Percentiles rank a stretch among this genome's conserved stretches.
These are phyloP conservation scores for Colletotrichum lupini DNA, from an alignment of 2,329 filamentous ascomycete species.

Conservation along the genomic window DNA sequence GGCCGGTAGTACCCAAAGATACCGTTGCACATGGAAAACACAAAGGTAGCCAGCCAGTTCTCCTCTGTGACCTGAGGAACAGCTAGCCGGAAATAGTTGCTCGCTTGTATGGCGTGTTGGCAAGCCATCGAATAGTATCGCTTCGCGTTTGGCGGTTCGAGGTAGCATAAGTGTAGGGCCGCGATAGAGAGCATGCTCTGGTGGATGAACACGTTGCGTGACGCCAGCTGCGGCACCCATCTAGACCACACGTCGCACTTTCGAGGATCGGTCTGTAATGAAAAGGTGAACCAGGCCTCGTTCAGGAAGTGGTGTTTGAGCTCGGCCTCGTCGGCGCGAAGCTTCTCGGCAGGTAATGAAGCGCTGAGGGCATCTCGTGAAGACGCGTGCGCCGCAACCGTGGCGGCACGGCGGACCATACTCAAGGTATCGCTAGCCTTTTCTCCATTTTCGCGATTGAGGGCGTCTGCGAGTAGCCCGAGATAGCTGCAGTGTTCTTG, in stretches of 20 bases:
- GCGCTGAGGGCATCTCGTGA: slow-evolving; percentile 28
- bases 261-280: slow-evolving; percentile 24
- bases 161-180: slow-evolving; percentile 35
- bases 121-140: slow-evolving; percentile 36
- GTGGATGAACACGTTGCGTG: slow-evolving; percentile 32
- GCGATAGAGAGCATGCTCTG: slow-evolving; percentile 36
- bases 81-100: slow-evolving; percentile 34
- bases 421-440: slow-evolving; percentile 19
- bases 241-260: slow-evolving; percentile 36
- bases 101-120: slow-evolving; percentile 34
- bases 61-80: slow-evolving; percentile 33
- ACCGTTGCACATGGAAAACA: slow-evolving; percentile 36
- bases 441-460: slow-evolving; percentile 33
- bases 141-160: slow-evolving; percentile 31
- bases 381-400: slow-evolving; percentile 32
- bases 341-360: slow-evolving; percentile 33
- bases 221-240: slow-evolving; percentile 34
- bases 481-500: slow-evolving; percentile 37
- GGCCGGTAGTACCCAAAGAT: slow-evolving; percentile 35
- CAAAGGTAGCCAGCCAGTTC: slow-evolving; percentile 34
- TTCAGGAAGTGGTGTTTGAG: slow-evolving; percentile 36
- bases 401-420: slow-evolving; percentile 33
- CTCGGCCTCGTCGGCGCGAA: slow-evolving; percentile 34
- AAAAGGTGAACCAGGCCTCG: slow-evolving; percentile 36
- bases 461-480: slow-evolving; percentile 30